These are phyloP conservation scores for Kazachstania africana DNA, from an alignment of 805 yeast genomes.

Conservation along the genomic window DNA sequence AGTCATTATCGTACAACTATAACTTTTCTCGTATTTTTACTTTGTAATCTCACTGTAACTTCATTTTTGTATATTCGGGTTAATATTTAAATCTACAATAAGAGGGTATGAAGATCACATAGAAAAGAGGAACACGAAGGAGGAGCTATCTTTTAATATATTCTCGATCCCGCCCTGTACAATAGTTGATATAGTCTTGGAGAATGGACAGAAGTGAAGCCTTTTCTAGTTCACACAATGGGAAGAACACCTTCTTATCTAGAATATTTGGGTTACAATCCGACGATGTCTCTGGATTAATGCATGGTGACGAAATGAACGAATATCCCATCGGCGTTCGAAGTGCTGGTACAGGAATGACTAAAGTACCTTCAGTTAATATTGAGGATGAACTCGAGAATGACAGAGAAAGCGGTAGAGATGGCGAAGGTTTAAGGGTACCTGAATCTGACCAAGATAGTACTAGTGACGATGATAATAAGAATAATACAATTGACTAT, in stretches of 20 bases:
- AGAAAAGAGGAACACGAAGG: no score
- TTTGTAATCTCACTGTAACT: no score
- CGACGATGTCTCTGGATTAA: slow-evolving; percentile 17
- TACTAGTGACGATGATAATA: slow-evolving; percentile 13
- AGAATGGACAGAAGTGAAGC: slow-evolving; percentile 2
- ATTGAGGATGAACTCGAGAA: not conserved
- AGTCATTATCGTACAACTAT: no score
- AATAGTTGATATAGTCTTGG: no score
- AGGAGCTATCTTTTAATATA: no score
- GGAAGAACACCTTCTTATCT: slow-evolving; percentile 22
- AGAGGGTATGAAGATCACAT: no score
- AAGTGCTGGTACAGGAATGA: not conserved
- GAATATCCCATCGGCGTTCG: slow-evolving; percentile 7
- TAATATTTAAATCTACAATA: no score
- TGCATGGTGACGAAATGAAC: slow-evolving; percentile 21
- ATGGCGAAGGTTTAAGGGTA: slow-evolving; percentile 14
- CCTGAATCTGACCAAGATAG: slow-evolving; percentile 27
- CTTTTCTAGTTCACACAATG: not conserved
- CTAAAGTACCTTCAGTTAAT: not conserved
- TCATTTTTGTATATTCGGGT: no score
- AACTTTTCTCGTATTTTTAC: no score
- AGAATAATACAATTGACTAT: not conserved
- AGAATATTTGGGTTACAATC: slow-evolving; percentile 25
- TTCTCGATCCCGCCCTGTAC: no score
- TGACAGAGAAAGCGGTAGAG: not conserved